Percentiles rank a stretch among this genome's conserved stretches.
Conservation (phyloP, 1,284 basidiomycete species). For the Melampsora larici-populina region DNA sequence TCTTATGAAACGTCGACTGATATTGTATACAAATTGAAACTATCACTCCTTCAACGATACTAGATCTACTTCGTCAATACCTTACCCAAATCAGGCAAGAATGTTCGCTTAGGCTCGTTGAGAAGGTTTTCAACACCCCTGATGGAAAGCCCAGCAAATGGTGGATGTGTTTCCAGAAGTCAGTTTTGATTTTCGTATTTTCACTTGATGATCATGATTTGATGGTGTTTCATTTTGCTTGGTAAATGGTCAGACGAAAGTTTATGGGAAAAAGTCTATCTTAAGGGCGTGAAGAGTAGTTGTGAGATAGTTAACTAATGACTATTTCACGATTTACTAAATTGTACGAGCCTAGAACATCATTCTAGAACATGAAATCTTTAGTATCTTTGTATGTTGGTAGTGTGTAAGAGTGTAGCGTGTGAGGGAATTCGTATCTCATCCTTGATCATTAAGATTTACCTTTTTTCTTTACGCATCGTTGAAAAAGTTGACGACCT, state of each 20-base stretch:
- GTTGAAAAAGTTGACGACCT: no score
- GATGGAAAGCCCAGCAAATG: conserved; percentile 92
- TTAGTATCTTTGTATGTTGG: no score
- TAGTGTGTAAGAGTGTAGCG: no score
- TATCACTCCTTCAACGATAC: neutral
- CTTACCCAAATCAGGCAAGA: conserved; percentile 90
- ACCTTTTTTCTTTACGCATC: no score
- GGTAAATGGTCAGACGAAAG: conserved; percentile 64
- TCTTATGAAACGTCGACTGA: conserved; percentile 44
- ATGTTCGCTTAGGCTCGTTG: conserved; percentile 76
- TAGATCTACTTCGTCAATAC: conserved; percentile 84
- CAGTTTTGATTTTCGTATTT: conserved; percentile 8
- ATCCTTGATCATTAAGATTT: no score
- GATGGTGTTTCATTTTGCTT: neutral
- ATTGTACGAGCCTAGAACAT: no score
- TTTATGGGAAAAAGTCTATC: conserved; percentile 87
- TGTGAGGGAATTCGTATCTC: no score
- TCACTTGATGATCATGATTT: neutral
- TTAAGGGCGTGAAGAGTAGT: conserved; percentile 45
- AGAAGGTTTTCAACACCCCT: conserved; percentile 71
- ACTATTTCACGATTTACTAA: no score
- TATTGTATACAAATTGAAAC: neutral
- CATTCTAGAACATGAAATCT: no score
- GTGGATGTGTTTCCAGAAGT: conserved; percentile 95
- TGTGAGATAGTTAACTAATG: no score